Evolutionary conservation across 805 yeast genomes (phyloP), one percentile per base, ranked within the genome.

Genomic region (Sungouiella thailandica): DNA sequence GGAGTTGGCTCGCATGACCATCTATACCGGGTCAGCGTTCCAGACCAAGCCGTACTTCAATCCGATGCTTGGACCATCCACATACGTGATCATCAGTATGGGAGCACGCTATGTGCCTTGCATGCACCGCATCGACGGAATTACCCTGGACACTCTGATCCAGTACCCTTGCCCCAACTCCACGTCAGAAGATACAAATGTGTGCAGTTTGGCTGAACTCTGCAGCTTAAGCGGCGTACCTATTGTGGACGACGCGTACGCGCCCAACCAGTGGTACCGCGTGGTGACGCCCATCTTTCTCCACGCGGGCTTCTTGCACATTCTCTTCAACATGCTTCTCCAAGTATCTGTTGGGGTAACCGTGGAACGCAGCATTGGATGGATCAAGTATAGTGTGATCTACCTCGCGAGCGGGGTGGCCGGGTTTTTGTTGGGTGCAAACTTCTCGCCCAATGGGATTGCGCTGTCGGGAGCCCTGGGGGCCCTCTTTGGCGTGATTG

Each of bases 1-100:
- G 9, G 88, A 82, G 52, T 55, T 82, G 23, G 70, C 64, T 8
- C 62, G 59, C 36, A 76, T 77, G 83, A 70, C 76, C 5, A 46
- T 52, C 5, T 60, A 74, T 28, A 81, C 88, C 0, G 84, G 85
- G 2, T 66, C 73, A 11, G 76, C 81, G 3, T 70, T 82, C 39
- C 85, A 78, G 50, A 77, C 84, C 0, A 55, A 78, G 44, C 89
- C 89, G 4, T 72, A 76, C 40, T 78, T 82, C 62, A 82, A 82
- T 51, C 89, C 88, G 5, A 81, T 82, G 88, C 52, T 82, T 17
- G 89, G 89, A 1, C 89, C 89, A 9, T 79, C 86, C 2, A 59
- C 80, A 0, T 79, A 79, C 46, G 61, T 80, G 1, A 68, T 76
- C 49, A 79, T 82, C 36, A 73, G 77, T 44, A 71, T 78, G 72